Percentiles rank a stretch among this genome's conserved stretches.
Conservation (phyloP, 805 yeast genomes). For the Metschnikowia amazonensis region DNA sequence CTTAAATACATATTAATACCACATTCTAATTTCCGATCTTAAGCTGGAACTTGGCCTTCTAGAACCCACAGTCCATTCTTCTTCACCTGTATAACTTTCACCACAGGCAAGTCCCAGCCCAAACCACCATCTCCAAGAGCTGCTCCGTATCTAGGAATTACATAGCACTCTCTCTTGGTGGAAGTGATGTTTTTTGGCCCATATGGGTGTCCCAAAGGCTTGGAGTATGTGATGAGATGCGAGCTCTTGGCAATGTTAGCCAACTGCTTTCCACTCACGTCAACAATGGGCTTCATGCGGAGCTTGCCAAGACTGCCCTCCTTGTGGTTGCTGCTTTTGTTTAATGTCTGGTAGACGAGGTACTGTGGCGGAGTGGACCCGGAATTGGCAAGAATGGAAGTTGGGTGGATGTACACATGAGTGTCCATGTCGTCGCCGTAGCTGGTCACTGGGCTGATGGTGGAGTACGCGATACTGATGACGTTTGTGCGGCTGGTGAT, state of each 20-base stretch:
- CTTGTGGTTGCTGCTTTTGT: conserved; percentile 44
- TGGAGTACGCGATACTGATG: conserved; percentile 60
- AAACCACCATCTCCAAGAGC: conserved; percentile 75
- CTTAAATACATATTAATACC: too few species aligned
- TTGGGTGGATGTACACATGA: conserved; percentile 75
- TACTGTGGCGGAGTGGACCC: conserved; percentile 79
- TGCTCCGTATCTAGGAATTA: conserved; percentile 87
- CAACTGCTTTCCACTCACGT: conserved; percentile 68
- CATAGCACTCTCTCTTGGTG: conserved; percentile 79
- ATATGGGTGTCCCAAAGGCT: conserved; percentile 87
- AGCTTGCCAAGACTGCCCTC: conserved; percentile 43
- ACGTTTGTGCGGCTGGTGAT: conserved; percentile 56
- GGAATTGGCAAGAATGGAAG: conserved; percentile 54
- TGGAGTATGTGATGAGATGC: conserved; percentile 75
- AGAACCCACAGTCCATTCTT: conserved; percentile 63
- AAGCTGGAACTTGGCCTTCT: conserved; percentile 9
- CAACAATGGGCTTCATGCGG: conserved; percentile 74
- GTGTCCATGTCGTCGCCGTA: conserved; percentile 42
- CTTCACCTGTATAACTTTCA: conserved; percentile 71
- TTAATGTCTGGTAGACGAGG: conserved; percentile 68
- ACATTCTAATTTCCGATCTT: too few species aligned
- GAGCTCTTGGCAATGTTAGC: conserved; percentile 74
- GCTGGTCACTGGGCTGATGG: conserved; percentile 46
- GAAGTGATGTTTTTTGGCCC: conserved; percentile 68
- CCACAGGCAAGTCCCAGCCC: conserved; percentile 86